A percentile compares a stretch with the other conserved stretches of the same genome.
Evolutionary conservation across 2,329 filamentous ascomycete genomes (phyloP).

Genomic region (Cladophialophora chaetospira): DNA sequence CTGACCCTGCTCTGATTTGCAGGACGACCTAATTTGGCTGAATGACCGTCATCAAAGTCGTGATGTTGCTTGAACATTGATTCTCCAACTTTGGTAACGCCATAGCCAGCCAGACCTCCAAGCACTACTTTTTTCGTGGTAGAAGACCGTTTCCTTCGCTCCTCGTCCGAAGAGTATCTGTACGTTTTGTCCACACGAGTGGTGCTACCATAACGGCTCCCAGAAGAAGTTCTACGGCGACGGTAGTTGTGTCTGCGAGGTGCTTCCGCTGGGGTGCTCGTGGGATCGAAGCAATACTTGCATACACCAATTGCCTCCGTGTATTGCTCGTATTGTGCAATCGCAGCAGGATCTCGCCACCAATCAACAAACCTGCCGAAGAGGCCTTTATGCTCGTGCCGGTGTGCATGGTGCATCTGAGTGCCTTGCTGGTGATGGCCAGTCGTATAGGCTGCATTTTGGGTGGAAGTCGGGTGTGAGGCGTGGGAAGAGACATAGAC

Average conservation of each 20-base stretch:
- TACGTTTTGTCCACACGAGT: conserved; percentile 61
- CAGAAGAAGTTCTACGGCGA: conserved; percentile 31
- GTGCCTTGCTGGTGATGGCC: background rate
- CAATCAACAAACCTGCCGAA: conserved; percentile 60
- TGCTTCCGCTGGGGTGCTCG: conserved; percentile 57
- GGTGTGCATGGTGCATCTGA: conserved; percentile 31
- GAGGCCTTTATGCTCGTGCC: conserved; percentile 58
- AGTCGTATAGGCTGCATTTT: background rate
- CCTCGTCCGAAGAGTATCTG: conserved; percentile 57
- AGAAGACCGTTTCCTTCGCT: conserved; percentile 47
- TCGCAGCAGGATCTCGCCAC: conserved; percentile 66
- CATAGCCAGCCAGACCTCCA: conserved; percentile 55
- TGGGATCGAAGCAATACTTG: conserved; percentile 65
- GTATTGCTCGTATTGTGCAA: conserved; percentile 67
- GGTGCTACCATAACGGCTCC: conserved; percentile 41
- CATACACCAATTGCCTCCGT: conserved; percentile 68
- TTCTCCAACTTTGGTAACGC: conserved; percentile 55
- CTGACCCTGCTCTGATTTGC: conserved; percentile 38
- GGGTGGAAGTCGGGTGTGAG: conserved; percentile 37
- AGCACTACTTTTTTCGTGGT: conserved; percentile 58
- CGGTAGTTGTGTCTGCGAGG: conserved; percentile 63
- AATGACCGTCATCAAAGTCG: conserved; percentile 64
- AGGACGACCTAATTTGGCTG: conserved; percentile 56
- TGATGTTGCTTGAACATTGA: conserved; percentile 54
- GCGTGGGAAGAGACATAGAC: conserved; percentile 43